Evolutionary conservation across 345 rosid species (phyloP), one percentile per base, ranked within the genome.

Genomic region (Melaleuca alternifolia): DNA sequence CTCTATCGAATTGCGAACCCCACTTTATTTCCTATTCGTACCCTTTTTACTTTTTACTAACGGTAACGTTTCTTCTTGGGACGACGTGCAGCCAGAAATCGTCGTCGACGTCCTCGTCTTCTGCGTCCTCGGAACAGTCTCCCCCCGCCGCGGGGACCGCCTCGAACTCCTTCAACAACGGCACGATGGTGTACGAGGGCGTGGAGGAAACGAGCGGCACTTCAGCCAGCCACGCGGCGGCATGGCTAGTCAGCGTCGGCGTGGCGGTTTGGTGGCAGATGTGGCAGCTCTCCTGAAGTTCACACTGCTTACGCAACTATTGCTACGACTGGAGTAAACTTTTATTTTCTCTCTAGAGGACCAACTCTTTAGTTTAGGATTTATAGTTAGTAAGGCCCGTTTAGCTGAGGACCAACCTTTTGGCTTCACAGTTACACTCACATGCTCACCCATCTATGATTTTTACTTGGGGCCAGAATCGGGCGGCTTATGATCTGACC

Each of bases 171-270:
- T 33, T 57, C 83, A 81, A 88, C 61, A 83, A 95, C 89, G 86
- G 89, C 82, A 56, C 94, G 1, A 94, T 97, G 96, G 93, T 95
- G 30, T 97, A 97, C 87, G 93, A 93, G 84, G 99, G 98, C 13
- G 94, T 92, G 6, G 30, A 87, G 85, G 94, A 89, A 71, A 88
- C 93, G 7, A 93, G 92, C 75, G 90, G 88, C 85, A 92, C 90
- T 84, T 90, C 96, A 59, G 24, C 89, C 89, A 41, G 84, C 91
- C 86, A 57, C 83, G 89, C 87, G 26, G 82, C 88, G 48, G 75
- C 82, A 2, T 89, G 81, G 11, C 51, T 84, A 91, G 89, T 92
- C 84, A 46, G 91, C 88, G 3, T 92, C 86, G 37, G 91, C 9
- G 46, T 92, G 88, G 94, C 93, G 6, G 56, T 92, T 51, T 92